These are phyloP conservation scores for Leptosphaerulina australis DNA, from an alignment of 2,329 filamentous ascomycete species.

Conservation along the genomic window DNA sequence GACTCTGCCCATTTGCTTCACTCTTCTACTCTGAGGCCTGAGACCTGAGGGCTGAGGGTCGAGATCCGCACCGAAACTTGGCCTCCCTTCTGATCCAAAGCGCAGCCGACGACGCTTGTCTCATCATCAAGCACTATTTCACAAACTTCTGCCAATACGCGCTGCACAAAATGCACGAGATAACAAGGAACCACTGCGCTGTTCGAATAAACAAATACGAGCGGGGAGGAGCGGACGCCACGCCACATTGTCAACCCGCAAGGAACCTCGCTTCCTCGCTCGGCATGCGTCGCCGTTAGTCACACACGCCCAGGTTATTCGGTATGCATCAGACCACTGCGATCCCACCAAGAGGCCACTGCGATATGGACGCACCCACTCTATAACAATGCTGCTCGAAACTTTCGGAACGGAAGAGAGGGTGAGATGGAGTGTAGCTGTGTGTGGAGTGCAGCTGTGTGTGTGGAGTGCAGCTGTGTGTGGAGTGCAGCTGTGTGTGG, in stretches of 20 bases:
- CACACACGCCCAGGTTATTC: slow-evolving; percentile 16
- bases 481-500: no score
- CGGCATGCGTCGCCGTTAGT: slow-evolving; percentile 25
- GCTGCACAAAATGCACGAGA: neutral
- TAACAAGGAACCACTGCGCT: slow-evolving; percentile 4
- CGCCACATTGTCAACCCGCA: slow-evolving; percentile 19
- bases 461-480: no score
- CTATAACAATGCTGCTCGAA: neutral
- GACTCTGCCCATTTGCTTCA: neutral
- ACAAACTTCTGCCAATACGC: neutral
- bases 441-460: no score
- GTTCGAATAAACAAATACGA: slow-evolving; percentile 35
- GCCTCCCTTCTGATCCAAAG: no score
- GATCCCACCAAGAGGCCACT: neutral
- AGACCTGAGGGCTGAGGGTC: no score
- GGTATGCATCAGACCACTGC: slow-evolving; percentile 12
- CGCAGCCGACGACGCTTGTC: neutral
- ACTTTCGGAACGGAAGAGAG: neutral
- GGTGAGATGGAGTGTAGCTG: slow-evolving; percentile 4
- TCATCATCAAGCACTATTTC: neutral
- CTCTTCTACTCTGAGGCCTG: slow-evolving; percentile 2
- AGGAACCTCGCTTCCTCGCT: slow-evolving; percentile 12
- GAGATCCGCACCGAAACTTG: no score
- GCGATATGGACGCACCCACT: neutral
- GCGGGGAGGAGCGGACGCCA: slow-evolving; percentile 26